Conservation (phyloP, 2,329 filamentous ascomycete species). For the Colletotrichum musae region DNA sequence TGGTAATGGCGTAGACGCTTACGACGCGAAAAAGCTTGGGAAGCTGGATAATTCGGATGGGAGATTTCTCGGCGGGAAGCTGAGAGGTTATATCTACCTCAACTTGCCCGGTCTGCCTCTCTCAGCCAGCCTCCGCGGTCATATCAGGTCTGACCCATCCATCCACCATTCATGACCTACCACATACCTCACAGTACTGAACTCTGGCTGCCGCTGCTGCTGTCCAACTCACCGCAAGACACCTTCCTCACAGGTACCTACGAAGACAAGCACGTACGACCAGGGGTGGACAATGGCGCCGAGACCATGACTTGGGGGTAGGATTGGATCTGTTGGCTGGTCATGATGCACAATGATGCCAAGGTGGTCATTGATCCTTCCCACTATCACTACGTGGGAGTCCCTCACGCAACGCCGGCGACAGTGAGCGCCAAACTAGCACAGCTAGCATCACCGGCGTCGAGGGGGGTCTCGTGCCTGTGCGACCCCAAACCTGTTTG, state of each 20-base stretch:
- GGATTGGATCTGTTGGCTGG: slow-evolving; percentile 18
- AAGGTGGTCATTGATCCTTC: slow-evolving; percentile 21
- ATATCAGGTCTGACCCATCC: background rate
- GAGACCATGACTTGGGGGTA: slow-evolving; percentile 21
- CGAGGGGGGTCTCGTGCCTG: slow-evolving; percentile 14
- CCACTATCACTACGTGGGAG: background rate
- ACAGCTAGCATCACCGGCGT: slow-evolving; percentile 3
- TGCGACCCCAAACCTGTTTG: slow-evolving; percentile 38
- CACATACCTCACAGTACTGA: background rate
- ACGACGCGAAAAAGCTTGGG: slow-evolving; percentile 27
- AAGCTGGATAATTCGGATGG: slow-evolving; percentile 38
- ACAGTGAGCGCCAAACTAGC: background rate
- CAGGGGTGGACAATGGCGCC: slow-evolving; percentile 6
- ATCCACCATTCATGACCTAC: slow-evolving; percentile 3
- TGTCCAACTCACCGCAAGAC: slow-evolving; percentile 5
- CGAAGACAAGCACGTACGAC: no score
- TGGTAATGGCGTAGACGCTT: slow-evolving; percentile 18
- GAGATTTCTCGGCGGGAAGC: slow-evolving; percentile 27
- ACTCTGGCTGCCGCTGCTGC: background rate
- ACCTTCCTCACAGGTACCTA: no score
- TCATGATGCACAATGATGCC: slow-evolving; percentile 40
- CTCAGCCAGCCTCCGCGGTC: background rate
- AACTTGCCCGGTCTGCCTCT: background rate
- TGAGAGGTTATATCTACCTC: slow-evolving; percentile 31
- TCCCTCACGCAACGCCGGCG: background rate